Conservation (phyloP, 345 rosid genomes). For the Excoecaria agallocha region DNA sequence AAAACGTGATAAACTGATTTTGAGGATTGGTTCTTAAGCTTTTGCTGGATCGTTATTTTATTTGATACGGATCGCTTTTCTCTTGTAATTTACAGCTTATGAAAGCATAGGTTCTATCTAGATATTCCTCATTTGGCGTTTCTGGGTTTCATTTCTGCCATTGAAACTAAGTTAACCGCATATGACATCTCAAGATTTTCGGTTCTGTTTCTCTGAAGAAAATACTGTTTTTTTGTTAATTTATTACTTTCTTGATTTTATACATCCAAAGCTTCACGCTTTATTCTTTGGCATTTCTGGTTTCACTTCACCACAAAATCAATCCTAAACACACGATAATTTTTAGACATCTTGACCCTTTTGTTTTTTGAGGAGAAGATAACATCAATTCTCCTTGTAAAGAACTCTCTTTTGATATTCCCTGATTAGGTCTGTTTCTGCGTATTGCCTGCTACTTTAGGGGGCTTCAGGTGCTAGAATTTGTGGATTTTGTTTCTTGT, state of each 20-base stretch:
- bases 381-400: slow-evolving; percentile 8
- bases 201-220: neutral
- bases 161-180: neutral
- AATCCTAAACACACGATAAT: neutral
- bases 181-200: neutral
- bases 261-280: neutral
- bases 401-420: neutral
- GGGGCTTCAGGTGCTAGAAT: slow-evolving; percentile 7
- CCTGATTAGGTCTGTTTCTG: slow-evolving; percentile 1
- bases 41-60: slow-evolving; percentile 13
- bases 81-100: neutral
- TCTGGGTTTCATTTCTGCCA: neutral
- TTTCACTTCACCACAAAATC: slow-evolving; percentile 11
- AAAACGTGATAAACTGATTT: neutral
- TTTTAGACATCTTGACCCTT: neutral
- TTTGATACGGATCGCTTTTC: slow-evolving; percentile 31
- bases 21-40: neutral
- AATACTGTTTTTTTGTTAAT: neutral
- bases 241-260: neutral
- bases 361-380: slow-evolving; percentile 1
- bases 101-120: slow-evolving; percentile 4
- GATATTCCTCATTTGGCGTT: slow-evolving; percentile 8
- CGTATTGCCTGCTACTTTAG: neutral
- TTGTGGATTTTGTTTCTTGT: neutral
- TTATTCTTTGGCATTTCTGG: slow-evolving; percentile 4